phyloP scores from a whole-genome alignment of 2,329 filamentous ascomycete genomes.

The Emmonsiellopsis sp. region DNA sequence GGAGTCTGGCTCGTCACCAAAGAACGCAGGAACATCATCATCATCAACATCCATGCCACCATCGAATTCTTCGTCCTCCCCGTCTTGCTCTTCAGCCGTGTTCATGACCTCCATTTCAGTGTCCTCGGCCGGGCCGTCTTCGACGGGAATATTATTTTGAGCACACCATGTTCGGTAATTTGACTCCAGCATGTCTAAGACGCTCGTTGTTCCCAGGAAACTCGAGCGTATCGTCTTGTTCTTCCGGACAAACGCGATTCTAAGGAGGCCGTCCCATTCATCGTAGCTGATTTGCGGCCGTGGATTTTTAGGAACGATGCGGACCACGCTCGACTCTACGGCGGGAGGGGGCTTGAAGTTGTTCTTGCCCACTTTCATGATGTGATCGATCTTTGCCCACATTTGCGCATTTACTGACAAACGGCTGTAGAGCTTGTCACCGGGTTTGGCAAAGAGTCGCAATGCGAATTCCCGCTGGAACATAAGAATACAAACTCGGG shows the following conservation, averaged over 20 bases:
- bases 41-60: conserved; percentile 44
- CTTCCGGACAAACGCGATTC: conserved; percentile 76
- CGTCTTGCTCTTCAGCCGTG: conserved; percentile 23
- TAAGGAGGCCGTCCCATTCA: conserved; percentile 85
- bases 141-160: conserved; percentile 69
- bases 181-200: conserved; percentile 71
- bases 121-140: conserved; percentile 49
- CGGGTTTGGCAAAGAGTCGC: conserved; percentile 76
- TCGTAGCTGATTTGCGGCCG: conserved; percentile 84
- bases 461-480: conserved; percentile 93
- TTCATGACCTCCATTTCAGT: conserved; percentile 28
- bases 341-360: conserved; percentile 94
- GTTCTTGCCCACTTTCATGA: conserved; percentile 91
- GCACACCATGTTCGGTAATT: conserved; percentile 91
- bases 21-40: conserved; percentile 68
- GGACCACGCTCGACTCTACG: conserved; percentile 84
- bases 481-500: conserved; percentile 82
- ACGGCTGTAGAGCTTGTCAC: conserved; percentile 83
- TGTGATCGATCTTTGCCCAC: conserved; percentile 62
- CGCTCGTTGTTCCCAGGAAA: conserved; percentile 71
- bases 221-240: conserved; percentile 81
- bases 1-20: conserved; percentile 52
- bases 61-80: conserved; percentile 39
- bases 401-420: conserved; percentile 90
- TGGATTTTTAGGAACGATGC: conserved; percentile 79